These are phyloP conservation scores for Parachlorella kessleri DNA, from an alignment of 139 green algal species.

Conservation along the genomic window DNA sequence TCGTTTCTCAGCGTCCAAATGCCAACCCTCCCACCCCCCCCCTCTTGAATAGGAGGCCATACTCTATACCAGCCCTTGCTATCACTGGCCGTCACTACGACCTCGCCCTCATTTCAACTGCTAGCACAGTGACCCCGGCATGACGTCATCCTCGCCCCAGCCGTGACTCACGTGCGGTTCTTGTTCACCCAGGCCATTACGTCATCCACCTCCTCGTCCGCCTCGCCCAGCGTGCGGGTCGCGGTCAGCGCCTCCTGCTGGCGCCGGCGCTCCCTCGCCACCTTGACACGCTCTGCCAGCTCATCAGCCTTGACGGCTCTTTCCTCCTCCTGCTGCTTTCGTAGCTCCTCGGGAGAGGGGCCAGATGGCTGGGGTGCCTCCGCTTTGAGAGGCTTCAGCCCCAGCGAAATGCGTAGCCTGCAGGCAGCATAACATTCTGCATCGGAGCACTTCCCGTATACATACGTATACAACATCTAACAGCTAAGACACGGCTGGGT, in stretches of 20 bases:
- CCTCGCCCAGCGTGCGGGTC: conserved; percentile 64
- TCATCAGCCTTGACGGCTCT: conserved; percentile 41
- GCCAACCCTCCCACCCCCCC: too few relatives aligned
- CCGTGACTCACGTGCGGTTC: conserved; percentile 23
- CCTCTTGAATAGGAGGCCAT: too few relatives aligned
- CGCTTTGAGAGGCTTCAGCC: conserved; percentile 67
- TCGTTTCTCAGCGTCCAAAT: too few relatives aligned
- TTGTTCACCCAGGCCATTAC: conserved; percentile 72
- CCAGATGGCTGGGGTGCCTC: conserved; percentile 16
- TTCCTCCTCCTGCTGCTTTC: conserved; percentile 33
- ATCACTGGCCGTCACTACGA: too few relatives aligned
- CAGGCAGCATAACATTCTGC: too few relatives aligned
- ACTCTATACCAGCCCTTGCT: too few relatives aligned
- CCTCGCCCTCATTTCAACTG: too few relatives aligned
- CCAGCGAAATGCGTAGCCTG: conserved; percentile 73
- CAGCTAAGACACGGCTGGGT: too few relatives aligned
- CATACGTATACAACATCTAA: too few relatives aligned
- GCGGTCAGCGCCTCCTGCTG: conserved; percentile 45
- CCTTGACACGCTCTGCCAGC: conserved; percentile 44
- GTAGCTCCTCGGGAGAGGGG: conserved; percentile 31
- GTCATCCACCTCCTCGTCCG: conserved; percentile 65
- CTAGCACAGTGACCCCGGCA: too few relatives aligned
- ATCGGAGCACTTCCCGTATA: too few relatives aligned
- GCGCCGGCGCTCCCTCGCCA: conserved; percentile 25
- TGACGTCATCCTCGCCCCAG: background rate